Evolutionary conservation across 2,329 filamentous ascomycete genomes (phyloP).

Genomic region (Calonectria pauciramosa): DNA sequence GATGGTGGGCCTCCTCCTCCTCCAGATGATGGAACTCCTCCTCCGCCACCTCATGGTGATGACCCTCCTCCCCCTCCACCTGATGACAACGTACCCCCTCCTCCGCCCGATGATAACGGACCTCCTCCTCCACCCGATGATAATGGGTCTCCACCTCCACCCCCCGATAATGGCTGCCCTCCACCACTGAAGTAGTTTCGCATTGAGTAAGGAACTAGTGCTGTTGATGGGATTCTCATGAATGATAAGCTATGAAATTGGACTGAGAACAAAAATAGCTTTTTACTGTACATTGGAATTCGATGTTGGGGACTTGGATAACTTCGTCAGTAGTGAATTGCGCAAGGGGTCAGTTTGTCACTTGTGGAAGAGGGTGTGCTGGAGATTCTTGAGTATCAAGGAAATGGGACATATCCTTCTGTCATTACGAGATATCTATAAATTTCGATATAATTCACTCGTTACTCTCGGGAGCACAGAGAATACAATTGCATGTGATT

Average conservation of each 20-base stretch:
- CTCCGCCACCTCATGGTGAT: neutral
- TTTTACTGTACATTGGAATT: neutral
- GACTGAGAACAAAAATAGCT: neutral
- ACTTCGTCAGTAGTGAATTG: neutral
- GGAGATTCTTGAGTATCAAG: neutral
- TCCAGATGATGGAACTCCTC: neutral
- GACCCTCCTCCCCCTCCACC: neutral
- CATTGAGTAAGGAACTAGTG: neutral
- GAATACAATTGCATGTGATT: neutral
- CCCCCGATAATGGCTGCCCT: neutral
- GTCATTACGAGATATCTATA: neutral
- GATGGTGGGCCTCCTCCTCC: neutral
- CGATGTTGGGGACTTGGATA: neutral
- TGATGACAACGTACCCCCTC: neutral
- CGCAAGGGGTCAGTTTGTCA: neutral
- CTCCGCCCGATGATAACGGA: neutral
- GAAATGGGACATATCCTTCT: neutral
- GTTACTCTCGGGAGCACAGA: neutral
- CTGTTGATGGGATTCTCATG: neutral
- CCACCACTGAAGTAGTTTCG: neutral
- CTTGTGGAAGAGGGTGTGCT: neutral
- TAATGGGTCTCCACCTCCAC: neutral
- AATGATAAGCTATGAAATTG: neutral
- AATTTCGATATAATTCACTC: neutral
- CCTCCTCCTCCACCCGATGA: neutral